Conservation (phyloP, 2,329 filamentous ascomycete species). For the Phyllosticta citriasiana region DNA sequence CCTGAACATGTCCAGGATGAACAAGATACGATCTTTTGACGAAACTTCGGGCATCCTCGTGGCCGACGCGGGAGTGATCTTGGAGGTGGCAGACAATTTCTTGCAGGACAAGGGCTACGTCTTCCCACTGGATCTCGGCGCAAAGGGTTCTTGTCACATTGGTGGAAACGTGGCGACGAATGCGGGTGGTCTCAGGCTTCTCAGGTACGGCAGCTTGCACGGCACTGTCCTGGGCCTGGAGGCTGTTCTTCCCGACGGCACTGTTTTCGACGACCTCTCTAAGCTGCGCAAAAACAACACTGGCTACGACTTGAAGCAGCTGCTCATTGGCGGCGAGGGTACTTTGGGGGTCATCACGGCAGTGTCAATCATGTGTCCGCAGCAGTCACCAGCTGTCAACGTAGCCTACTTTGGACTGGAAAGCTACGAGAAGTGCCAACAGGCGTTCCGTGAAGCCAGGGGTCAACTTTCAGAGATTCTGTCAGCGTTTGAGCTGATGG, state of each 20-base stretch:
- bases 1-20: slow-evolving; percentile 83
- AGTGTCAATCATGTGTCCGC: slow-evolving; percentile 80
- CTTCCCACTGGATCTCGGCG: slow-evolving; percentile 93
- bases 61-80: slow-evolving; percentile 79
- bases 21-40: slow-evolving; percentile 82
- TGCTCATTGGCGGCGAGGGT: slow-evolving; percentile 92
- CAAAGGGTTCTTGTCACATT: slow-evolving; percentile 93
- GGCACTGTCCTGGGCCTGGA: slow-evolving; percentile 88
- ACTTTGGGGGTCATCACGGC: slow-evolving; percentile 92
- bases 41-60: slow-evolving; percentile 85
- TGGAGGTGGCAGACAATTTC: slow-evolving; percentile 80
- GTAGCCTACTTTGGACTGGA: slow-evolving; percentile 90
- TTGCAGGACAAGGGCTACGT: slow-evolving; percentile 76
- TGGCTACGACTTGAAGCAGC: slow-evolving; percentile 91
- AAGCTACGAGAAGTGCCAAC: slow-evolving; percentile 79
- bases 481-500: slow-evolving; percentile 97
- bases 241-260: slow-evolving; percentile 87
- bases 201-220: slow-evolving; percentile 90
- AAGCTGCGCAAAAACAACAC: slow-evolving; percentile 97
- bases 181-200: slow-evolving; percentile 77
- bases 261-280: slow-evolving; percentile 78
- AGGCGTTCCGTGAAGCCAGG: slow-evolving; percentile 83
- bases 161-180: slow-evolving; percentile 96
- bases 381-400: slow-evolving; percentile 77
- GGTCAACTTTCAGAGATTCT: slow-evolving; percentile 85